Evolutionary conservation across 208 protist species (phyloP).

Genomic region (Jaenimonas drosophilae): DNA sequence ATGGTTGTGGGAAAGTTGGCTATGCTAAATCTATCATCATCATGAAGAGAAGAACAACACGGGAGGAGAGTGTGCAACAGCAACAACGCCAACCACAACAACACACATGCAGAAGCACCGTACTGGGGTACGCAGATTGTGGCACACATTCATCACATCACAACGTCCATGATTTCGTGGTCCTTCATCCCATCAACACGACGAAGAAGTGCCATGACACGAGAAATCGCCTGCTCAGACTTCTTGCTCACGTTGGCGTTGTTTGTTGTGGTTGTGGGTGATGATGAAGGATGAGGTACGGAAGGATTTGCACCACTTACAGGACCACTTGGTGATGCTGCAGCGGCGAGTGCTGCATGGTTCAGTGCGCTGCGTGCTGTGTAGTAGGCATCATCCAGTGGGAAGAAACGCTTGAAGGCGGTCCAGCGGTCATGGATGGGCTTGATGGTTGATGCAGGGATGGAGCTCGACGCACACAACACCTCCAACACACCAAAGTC

Average conservation of each 20-base stretch:
- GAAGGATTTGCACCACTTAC: no score
- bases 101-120: slow-evolving; percentile 5
- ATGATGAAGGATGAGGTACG: no score
- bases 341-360: no score
- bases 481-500: slow-evolving; percentile 57
- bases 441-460: slow-evolving; percentile 3
- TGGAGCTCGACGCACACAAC: slow-evolving; percentile 12
- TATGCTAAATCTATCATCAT: no score
- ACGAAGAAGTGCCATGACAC: slow-evolving; percentile 32
- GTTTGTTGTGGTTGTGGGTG: slow-evolving; percentile 1
- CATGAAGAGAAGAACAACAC: no score
- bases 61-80: no score
- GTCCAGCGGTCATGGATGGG: slow-evolving; percentile 29
- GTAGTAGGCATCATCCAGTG: slow-evolving; percentile 36
- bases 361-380: slow-evolving; percentile 16
- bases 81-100: slow-evolving; percentile 1
- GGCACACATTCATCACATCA: slow-evolving; percentile 13
- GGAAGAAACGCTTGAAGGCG: slow-evolving; percentile 57
- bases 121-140: not conserved
- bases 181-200: slow-evolving; percentile 46
- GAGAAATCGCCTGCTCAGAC: slow-evolving; percentile 8
- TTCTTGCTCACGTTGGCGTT: not conserved
- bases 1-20: no score
- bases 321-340: no score
- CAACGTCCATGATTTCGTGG: slow-evolving; percentile 17